Conservation (phyloP, 192 early-diverging fungal species). For the Coemansia sp. region DNA sequence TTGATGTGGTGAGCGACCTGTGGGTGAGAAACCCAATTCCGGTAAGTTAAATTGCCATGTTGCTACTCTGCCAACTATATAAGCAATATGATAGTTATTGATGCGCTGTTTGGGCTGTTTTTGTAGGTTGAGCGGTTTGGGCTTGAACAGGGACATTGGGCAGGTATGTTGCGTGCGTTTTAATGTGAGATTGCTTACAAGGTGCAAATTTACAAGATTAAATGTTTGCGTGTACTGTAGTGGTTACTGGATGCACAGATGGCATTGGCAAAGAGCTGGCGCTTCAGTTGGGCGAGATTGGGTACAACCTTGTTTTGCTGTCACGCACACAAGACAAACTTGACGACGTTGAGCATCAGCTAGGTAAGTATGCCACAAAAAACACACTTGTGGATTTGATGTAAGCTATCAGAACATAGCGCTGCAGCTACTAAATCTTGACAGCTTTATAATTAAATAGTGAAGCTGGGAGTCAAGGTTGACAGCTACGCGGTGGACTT, state of each 20-base stretch:
- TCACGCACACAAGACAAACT: conserved; percentile 78
- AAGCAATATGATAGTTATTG: too few species aligned
- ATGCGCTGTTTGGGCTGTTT: too few species aligned
- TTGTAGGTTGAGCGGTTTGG: too few species aligned
- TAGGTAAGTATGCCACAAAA: conserved; percentile 38
- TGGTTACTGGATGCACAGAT: conserved; percentile 92
- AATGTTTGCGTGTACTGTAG: conserved; percentile 40
- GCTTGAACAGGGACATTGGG: conserved; percentile 52
- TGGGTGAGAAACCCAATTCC: conserved; percentile 37
- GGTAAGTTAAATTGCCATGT: conserved; percentile 24
- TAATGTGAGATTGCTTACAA: conserved; percentile 56
- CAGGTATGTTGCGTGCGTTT: conserved; percentile 34
- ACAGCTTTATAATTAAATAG: conserved; percentile 50
- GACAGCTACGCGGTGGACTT: too few species aligned
- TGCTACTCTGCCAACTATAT: too few species aligned
- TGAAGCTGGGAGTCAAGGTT: too few species aligned
- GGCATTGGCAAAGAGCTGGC: conserved; percentile 95
- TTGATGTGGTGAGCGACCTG: conserved; percentile 35
- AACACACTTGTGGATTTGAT: too few species aligned
- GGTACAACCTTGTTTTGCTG: conserved; percentile 78
- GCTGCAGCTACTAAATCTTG: conserved; percentile 13
- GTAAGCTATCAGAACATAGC: conserved; percentile 6
- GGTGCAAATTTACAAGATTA: conserved; percentile 66
- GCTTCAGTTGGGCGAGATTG: conserved; percentile 71
- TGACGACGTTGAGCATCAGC: conserved; percentile 60